Evolutionary conservation across 2,329 filamentous ascomycete genomes (phyloP).

Genomic region (Pseudocercospora fuligena): DNA sequence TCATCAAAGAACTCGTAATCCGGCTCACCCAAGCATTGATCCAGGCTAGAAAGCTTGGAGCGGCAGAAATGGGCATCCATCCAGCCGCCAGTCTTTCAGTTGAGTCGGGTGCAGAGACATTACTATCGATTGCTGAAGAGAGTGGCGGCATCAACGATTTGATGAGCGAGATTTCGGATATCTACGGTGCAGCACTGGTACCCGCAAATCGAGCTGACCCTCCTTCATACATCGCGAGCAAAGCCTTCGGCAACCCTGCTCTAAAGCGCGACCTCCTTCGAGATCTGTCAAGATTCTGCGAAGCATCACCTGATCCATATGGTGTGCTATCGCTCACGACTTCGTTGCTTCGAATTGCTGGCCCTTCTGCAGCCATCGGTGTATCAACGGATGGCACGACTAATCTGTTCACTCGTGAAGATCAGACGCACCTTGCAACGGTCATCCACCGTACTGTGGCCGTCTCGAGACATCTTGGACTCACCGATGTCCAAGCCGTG

Average conservation of each 20-base stretch:
- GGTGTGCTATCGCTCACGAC: constrained; percentile 89
- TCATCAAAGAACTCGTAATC: constrained; percentile 82
- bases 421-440: constrained; percentile 81
- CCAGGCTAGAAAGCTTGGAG: constrained; percentile 87
- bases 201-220: constrained; percentile 10
- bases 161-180: constrained; percentile 31
- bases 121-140: constrained; percentile 29
- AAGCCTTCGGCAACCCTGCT: constrained; percentile 72
- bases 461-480: constrained; percentile 75
- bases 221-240: constrained; percentile 17
- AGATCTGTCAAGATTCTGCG: constrained; percentile 90
- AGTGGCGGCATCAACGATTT: constrained; percentile 34
- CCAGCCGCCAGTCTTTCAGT: constrained; percentile 85
- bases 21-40: constrained; percentile 83
- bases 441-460: constrained; percentile 84
- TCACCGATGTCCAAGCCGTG: constrained; percentile 72
- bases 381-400: constrained; percentile 4
- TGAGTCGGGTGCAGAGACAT: constrained; percentile 55
- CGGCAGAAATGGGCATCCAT: constrained; percentile 95
- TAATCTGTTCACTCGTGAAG: constrained; percentile 60
- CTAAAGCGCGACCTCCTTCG: constrained; percentile 86
- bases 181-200: constrained; percentile 35
- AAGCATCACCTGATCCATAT: constrained; percentile 88
- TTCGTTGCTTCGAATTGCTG: constrained; percentile 79
- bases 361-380: constrained; percentile 56